phyloP scores from a whole-genome alignment of 768 basidiomycete genomes.

The Mrakia hoshinonis region DNA sequence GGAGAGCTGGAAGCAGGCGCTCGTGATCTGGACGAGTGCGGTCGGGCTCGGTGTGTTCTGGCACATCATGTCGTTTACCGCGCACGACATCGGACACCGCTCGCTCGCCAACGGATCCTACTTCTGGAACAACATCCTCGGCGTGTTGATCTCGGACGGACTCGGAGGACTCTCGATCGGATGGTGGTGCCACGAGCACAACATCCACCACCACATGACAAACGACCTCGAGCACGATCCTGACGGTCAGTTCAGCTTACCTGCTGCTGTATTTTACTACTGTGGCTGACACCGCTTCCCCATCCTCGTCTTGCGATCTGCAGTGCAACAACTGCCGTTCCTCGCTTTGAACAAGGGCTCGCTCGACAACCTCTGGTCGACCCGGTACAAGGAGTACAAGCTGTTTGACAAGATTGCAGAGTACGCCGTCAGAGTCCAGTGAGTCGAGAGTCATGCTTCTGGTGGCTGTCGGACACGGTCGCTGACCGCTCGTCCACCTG shows the following conservation, averaged over 20 bases:
- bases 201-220: conserved; percentile 23
- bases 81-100: conserved; percentile 22
- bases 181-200: conserved; percentile 21
- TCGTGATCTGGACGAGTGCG: conserved; percentile 13
- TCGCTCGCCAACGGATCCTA: conserved; percentile 18
- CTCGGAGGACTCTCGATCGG: conserved; percentile 13
- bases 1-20: background rate
- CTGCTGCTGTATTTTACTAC: background rate
- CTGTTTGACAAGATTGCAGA: conserved; percentile 13
- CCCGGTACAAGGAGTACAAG: conserved; percentile 24
- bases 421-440: conserved; percentile 17
- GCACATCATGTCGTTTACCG: conserved; percentile 4
- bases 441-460: too few relatives aligned
- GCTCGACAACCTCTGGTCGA: conserved; percentile 23
- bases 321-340: conserved; percentile 12
- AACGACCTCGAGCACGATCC: conserved; percentile 25
- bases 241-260: conserved; percentile 11
- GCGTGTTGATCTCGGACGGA: conserved; percentile 3
- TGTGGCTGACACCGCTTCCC: background rate
- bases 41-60: conserved; percentile 14
- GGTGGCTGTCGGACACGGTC: background rate
- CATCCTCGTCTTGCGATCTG: background rate
- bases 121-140: conserved; percentile 22
- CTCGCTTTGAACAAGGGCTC: conserved; percentile 17
- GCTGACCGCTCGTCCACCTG: background rate